Evolutionary conservation across 441 rosid species (phyloP).

Genomic region (Pelargonium exstipulatum): DNA sequence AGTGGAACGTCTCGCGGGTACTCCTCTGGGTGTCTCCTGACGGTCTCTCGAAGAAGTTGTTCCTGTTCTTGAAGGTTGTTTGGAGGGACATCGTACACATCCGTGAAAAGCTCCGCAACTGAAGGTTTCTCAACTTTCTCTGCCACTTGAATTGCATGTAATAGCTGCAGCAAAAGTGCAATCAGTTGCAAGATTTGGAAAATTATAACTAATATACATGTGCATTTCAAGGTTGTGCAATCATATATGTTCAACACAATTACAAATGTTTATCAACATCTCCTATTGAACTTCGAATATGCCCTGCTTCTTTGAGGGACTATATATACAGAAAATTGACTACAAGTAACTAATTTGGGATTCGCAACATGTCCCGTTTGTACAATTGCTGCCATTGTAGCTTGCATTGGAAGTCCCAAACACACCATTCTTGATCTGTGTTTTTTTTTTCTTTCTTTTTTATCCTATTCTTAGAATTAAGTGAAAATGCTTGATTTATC

Average conservation of each 20-base stretch:
- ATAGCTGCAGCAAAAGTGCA: conserved; percentile 31
- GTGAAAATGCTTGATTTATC: no score
- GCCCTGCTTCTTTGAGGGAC: no score
- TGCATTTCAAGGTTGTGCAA: neutral
- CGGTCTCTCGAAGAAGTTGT: conserved; percentile 37
- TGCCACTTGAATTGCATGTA: conserved; percentile 57
- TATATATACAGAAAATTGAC: no score
- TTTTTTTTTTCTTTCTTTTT: no score
- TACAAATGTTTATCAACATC: neutral
- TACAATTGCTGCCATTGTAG: no score
- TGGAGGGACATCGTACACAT: conserved; percentile 55
- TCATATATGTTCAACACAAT: neutral
- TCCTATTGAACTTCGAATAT: neutral
- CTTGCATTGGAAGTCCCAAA: no score
- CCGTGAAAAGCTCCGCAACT: conserved; percentile 45
- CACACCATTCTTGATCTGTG: no score
- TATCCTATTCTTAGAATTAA: no score
- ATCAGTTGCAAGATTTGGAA: no score
- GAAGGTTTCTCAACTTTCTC: conserved; percentile 54
- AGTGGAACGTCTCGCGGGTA: conserved; percentile 44
- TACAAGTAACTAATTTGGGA: no score
- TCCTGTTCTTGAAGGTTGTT: conserved; percentile 56
- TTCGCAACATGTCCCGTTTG: no score
- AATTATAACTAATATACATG: no score
- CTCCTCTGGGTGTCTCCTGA: conserved; percentile 41